Conservation (phyloP, 495 filamentous ascomycete genomes). For the Hypoxylon subgilvum region DNA sequence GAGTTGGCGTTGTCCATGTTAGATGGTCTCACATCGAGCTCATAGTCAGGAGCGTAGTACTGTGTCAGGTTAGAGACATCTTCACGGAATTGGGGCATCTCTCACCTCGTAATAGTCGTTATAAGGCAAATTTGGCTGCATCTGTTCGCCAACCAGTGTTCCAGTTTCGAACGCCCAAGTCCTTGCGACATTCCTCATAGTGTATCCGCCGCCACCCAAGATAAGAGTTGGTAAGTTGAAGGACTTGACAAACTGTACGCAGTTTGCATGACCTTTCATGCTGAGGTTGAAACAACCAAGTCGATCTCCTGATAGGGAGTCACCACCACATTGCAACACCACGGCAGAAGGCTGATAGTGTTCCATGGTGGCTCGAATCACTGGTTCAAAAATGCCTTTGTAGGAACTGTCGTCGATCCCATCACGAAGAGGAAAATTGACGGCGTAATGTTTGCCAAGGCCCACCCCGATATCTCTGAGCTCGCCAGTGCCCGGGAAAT, state of each 20-base stretch:
- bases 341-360: conserved; percentile 94
- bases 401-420: conserved; percentile 93
- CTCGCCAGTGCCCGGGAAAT: conserved; percentile 97
- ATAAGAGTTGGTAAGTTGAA: conserved; percentile 91
- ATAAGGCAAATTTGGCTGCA: conserved; percentile 84
- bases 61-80: conserved; percentile 49
- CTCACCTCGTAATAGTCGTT: conserved; percentile 98
- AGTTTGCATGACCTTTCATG: conserved; percentile 97
- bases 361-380: conserved; percentile 92
- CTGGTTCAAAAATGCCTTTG: conserved; percentile 93
- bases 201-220: conserved; percentile 94
- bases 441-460: conserved; percentile 89
- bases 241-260: conserved; percentile 90
- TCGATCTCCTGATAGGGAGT: conserved; percentile 91
- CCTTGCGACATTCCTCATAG: conserved; percentile 96
- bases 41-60: conserved; percentile 97
- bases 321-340: conserved; percentile 95
- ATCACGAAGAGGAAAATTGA: conserved; percentile 96
- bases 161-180: conserved; percentile 98
- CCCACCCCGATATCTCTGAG: conserved; percentile 95
- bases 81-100: background rate
- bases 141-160: conserved; percentile 78
- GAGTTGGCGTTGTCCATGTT: conserved; percentile 99
- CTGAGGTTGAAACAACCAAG: conserved; percentile 98
- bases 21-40: conserved; percentile 89